phyloP scores from a whole-genome alignment of 345 rosid genomes.

The Gossypium longicalyx region DNA sequence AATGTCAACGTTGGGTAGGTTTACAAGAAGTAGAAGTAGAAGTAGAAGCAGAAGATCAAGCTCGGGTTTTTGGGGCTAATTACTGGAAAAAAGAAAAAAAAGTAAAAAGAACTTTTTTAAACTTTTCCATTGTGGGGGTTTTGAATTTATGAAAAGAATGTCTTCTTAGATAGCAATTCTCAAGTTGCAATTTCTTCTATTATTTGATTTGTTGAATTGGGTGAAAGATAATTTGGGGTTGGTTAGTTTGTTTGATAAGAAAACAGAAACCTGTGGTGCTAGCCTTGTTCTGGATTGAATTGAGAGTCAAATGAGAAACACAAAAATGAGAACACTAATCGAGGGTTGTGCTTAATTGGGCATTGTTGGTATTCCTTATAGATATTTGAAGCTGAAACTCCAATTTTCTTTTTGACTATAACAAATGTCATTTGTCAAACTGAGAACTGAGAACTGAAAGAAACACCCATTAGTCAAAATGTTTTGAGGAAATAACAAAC shows the following conservation, averaged over 20 bases:
- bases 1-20: slow-evolving; percentile 36
- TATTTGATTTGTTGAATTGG: background rate
- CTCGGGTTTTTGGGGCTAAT: background rate
- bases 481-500: too few species aligned
- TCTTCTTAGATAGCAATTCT: background rate
- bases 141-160: background rate
- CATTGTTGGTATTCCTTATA: background rate
- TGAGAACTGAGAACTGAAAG: too few species aligned
- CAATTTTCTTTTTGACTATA: too few species aligned
- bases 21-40: slow-evolving; percentile 29
- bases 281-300: too few species aligned
- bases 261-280: too few species aligned
- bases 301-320: too few species aligned
- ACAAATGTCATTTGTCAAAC: too few species aligned
- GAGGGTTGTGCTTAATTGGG: too few species aligned
- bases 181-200: background rate
- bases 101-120: background rate
- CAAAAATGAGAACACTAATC: too few species aligned
- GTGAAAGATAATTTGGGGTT: background rate
- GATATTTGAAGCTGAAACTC: background rate
- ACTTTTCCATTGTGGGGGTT: too few species aligned
- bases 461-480: too few species aligned
- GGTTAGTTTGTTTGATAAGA: too few species aligned
- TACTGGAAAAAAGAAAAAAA: background rate
- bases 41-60: slow-evolving; percentile 29